Evolutionary conservation across 306 rosid genomes (phyloP).

Genomic region (Phaseolus lunatus): DNA sequence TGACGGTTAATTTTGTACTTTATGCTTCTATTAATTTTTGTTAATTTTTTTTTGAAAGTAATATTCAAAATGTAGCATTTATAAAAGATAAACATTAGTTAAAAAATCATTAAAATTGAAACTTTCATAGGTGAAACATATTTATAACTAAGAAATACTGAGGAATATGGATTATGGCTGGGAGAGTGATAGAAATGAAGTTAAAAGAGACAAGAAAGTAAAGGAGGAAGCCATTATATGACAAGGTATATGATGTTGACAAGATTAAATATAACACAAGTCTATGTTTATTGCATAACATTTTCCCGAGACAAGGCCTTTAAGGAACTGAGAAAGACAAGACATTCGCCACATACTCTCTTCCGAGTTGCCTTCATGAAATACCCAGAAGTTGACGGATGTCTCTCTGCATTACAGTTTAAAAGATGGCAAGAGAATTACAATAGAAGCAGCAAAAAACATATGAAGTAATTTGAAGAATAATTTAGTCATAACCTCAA

Average conservation of each 20-base stretch:
- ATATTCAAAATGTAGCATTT: not conserved
- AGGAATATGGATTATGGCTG: not conserved
- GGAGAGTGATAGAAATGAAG: not conserved
- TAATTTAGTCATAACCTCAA: conserved; percentile 57
- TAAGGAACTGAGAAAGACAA: too few relatives aligned
- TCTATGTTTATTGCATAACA: conserved; percentile 6
- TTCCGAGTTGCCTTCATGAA: conserved; percentile 30
- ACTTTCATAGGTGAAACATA: not conserved
- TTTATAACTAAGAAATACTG: not conserved
- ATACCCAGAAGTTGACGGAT: conserved; percentile 60
- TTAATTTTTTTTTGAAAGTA: not conserved
- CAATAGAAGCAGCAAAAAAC: not conserved
- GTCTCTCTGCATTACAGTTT: conserved; percentile 56
- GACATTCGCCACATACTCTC: not conserved
- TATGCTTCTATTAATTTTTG: not conserved
- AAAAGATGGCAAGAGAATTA: conserved; percentile 1
- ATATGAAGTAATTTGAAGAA: conserved; percentile 3
- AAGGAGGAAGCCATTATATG: not conserved
- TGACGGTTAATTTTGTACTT: not conserved
- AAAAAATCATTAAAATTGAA: not conserved
- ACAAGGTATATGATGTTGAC: not conserved
- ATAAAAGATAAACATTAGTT: not conserved
- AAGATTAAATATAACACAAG: not conserved
- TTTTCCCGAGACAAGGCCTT: not conserved
- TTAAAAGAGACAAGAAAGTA: not conserved